Base-by-base conservation (phyloP, 371 early-diverging fungal genomes). In the Mortierella polycephala region DNA sequence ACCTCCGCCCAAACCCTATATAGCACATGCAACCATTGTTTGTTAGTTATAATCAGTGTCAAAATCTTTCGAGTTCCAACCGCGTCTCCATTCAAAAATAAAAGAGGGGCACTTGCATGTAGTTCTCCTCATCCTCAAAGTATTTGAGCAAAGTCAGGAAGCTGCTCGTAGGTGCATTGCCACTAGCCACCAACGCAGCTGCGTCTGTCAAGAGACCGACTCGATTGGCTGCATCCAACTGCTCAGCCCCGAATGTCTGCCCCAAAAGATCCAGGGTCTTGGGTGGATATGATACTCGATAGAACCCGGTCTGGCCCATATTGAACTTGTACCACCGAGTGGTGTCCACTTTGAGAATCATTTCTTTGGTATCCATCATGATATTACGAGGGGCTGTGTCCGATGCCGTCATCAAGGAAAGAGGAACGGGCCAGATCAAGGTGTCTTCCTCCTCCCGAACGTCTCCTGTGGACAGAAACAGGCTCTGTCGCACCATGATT, bases 401-500 rank as follows among this genome's bases (percentile, higher is more conserved):
- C 7, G 72, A 50, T 3, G 83, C 82, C 42, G n/a, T n/a, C n/a
- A n/a, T n/a, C n/a, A n/a, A n/a, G n/a, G n/a, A n/a, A n/a, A 94
- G 72, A 3, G 95, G 95, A 8, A 95, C 88, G 85, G 88, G 90
- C 95, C 96, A 96, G 18, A 87, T 63, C 2, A 86, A 81, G 41
- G 76, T 69, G 58, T 90, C 88, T 59, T 94, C 95, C 1, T 88
- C 92, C 8, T 87, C 82, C n/a, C 77, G 87, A 20, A 87, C 81
- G 64, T 93, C 89, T 30, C 95, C 95, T 6, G 91, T 85, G 14
- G 93, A 86, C 53, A 96, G 84, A 84, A 88, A 96, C 8, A 96
- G 89, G 60, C 82, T 77, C 76, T 96, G 96, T 39, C 80, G 73
- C 45, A 97, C 83, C 40, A 69, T 81, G 11, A 76, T 82, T 50